A percentile compares a stretch with the other conserved stretches of the same genome.
These are phyloP conservation scores for Didymella pomorum DNA, from an alignment of 2,329 filamentous ascomycete genomes.

Conservation along the genomic window DNA sequence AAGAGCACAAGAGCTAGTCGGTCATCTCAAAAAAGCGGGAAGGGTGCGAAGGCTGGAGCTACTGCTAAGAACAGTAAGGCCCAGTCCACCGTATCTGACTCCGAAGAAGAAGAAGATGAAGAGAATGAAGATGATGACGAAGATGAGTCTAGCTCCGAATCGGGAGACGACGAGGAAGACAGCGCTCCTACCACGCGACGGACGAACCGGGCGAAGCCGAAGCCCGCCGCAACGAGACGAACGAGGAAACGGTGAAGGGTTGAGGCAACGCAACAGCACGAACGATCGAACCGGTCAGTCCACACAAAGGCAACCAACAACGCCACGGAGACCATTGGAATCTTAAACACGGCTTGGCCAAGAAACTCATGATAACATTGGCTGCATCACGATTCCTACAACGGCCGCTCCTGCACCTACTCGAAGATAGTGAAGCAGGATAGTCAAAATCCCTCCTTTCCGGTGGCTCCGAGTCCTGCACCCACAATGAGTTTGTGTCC, in stretches of 20 bases:
- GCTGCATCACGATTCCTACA: background rate
- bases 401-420: background rate
- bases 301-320: background rate
- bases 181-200: slow-evolving; percentile 45
- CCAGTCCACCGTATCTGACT: slow-evolving; percentile 43
- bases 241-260: slow-evolving; percentile 38
- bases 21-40: slow-evolving; percentile 34
- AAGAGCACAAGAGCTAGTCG: slow-evolving; percentile 41
- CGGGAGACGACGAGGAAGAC: slow-evolving; percentile 41
- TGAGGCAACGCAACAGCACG: background rate
- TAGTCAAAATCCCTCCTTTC: slow-evolving; percentile 10
- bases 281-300: background rate
- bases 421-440: slow-evolving; percentile 7
- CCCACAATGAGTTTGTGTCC: slow-evolving; percentile 4
- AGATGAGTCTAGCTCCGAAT: slow-evolving; percentile 43
- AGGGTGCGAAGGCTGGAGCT: slow-evolving; percentile 33
- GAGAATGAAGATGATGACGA: slow-evolving; percentile 48
- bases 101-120: slow-evolving; percentile 53
- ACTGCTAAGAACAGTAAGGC: slow-evolving; percentile 42
- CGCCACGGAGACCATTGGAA: background rate
- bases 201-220: slow-evolving; percentile 40
- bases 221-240: slow-evolving; percentile 39
- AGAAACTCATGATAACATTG: slow-evolving; percentile 11
- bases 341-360: background rate
- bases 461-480: background rate